phyloP scores from a whole-genome alignment of 2,329 filamentous ascomycete species.

The Colletotrichum musae region DNA sequence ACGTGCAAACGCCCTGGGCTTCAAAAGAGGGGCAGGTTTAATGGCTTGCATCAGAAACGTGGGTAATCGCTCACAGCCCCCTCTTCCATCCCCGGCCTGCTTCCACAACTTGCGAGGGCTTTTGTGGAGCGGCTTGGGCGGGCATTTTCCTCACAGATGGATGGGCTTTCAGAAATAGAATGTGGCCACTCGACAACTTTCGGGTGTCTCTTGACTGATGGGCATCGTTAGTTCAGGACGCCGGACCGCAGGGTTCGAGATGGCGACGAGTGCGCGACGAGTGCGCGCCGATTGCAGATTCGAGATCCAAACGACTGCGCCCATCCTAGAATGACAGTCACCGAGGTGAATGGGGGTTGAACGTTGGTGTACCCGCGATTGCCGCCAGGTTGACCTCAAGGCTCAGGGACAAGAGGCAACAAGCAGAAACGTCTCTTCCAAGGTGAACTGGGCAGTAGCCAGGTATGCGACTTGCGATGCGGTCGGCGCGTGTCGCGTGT shows the following conservation, averaged over 20 bases:
- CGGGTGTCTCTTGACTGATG: background rate
- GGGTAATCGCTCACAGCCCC: slow-evolving; percentile 25
- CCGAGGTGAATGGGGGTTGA: background rate
- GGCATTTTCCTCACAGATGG: background rate
- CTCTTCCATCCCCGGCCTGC: slow-evolving; percentile 11
- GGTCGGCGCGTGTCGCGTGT: slow-evolving; percentile 36
- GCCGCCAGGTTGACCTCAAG: slow-evolving; percentile 6
- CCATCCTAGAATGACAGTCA: background rate
- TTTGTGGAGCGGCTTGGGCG: slow-evolving; percentile 3
- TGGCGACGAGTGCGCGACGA: background rate
- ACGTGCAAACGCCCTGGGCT: slow-evolving; percentile 10
- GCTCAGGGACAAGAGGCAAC: background rate
- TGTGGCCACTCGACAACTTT: background rate
- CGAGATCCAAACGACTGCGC: background rate
- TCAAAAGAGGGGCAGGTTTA: slow-evolving; percentile 27
- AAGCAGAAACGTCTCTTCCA: background rate
- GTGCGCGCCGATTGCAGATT: too few relatives aligned
- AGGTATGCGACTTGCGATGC: slow-evolving; percentile 22
- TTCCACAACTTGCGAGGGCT: slow-evolving; percentile 17
- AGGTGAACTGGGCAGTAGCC: too few relatives aligned
- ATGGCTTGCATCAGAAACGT: slow-evolving; percentile 42
- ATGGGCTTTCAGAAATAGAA: slow-evolving; percentile 13
- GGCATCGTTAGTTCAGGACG: background rate
- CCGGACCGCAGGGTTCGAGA: background rate
- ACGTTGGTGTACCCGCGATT: slow-evolving; percentile 11